These are phyloP conservation scores for Dipodascopsis uninucleata DNA, from an alignment of 805 yeast species.

Conservation along the genomic window DNA sequence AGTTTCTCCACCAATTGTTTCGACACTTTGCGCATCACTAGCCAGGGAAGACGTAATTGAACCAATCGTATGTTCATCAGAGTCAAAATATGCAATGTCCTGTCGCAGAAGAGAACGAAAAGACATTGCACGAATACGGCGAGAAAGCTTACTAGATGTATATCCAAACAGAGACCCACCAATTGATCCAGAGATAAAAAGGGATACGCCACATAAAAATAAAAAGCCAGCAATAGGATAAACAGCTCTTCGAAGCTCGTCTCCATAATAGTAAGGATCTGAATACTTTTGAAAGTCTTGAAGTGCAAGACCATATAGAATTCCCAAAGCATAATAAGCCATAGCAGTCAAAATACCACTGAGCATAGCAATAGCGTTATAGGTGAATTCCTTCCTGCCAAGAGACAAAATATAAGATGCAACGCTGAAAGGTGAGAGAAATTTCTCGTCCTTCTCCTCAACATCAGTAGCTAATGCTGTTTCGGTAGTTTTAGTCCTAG, in stretches of 20 bases:
- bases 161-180: conserved; percentile 24
- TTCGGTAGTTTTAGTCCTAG: too few relatives aligned
- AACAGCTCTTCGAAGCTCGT: conserved; percentile 11
- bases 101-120: conserved; percentile 31
- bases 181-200: conserved; percentile 14
- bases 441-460: too few relatives aligned
- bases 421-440: too few relatives aligned
- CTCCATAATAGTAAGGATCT: conserved; percentile 10
- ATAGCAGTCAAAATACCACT: conserved; percentile 23
- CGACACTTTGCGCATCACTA: conserved; percentile 31
- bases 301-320: conserved; percentile 17
- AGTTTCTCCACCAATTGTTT: conserved; percentile 33
- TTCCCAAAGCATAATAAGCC: conserved; percentile 14
- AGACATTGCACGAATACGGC: conserved; percentile 29
- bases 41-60: conserved; percentile 30
- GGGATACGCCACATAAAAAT: conserved; percentile 16
- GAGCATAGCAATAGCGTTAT: conserved; percentile 2
- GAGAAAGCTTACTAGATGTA: conserved; percentile 27
- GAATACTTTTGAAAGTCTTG: conserved; percentile 14
- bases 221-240: conserved; percentile 21
- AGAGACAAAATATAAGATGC: too few relatives aligned
- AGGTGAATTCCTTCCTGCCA: too few relatives aligned
- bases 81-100: conserved; percentile 34
- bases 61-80: conserved; percentile 31
- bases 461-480: too few relatives aligned